phyloP scores from a whole-genome alignment of 164 flowering plant species.

The Magnolia officinalis region DNA sequence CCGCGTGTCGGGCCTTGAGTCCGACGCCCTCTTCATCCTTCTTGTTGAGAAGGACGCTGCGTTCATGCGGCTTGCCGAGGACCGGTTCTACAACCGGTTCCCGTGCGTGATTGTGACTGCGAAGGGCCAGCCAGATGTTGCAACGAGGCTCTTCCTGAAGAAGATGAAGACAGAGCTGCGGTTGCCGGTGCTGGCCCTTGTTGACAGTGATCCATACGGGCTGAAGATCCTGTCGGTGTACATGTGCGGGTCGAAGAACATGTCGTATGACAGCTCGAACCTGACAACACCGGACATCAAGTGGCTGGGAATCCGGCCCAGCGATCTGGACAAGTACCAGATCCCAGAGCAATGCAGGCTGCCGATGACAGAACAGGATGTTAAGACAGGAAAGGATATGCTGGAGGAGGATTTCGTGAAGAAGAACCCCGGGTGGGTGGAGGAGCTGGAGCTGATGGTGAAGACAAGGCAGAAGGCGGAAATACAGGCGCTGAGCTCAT shows the following conservation, averaged over 20 bases:
- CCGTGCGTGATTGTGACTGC: constrained; percentile 95
- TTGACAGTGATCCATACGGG: constrained; percentile 97
- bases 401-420: constrained; percentile 98
- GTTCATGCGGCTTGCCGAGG: constrained; percentile 87
- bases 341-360: constrained; percentile 93
- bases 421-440: constrained; percentile 97
- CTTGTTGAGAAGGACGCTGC: constrained; percentile 98
- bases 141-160: constrained; percentile 84
- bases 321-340: constrained; percentile 92
- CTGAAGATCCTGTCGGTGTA: constrained; percentile 89
- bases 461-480: constrained; percentile 97
- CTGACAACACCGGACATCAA: constrained; percentile 95
- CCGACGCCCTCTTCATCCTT: constrained; percentile 86
- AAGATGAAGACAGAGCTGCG: constrained; percentile 88
- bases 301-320: constrained; percentile 95
- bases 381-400: constrained; percentile 94
- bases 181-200: constrained; percentile 86
- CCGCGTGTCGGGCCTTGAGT: constrained; percentile 82
- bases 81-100: constrained; percentile 87
- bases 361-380: constrained; percentile 97
- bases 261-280: constrained; percentile 94
- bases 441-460: constrained; percentile 86
- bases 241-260: constrained; percentile 97
- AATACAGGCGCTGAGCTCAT: constrained; percentile 93
- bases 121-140: constrained; percentile 98